Conservation (phyloP, 345 rosid genomes). For the Boechera divaricarpa region DNA sequence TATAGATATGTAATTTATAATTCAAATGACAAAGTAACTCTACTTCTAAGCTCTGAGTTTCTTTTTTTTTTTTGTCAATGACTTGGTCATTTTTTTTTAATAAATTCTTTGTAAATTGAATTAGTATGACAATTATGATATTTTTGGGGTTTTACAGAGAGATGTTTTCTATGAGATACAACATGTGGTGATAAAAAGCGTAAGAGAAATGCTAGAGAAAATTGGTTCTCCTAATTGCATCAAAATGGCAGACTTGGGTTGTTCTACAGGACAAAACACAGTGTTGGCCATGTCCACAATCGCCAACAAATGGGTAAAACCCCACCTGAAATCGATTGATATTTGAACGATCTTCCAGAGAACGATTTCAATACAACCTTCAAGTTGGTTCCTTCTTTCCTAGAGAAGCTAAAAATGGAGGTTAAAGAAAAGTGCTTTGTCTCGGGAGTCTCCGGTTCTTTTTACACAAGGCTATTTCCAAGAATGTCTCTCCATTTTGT, state of each 20-base stretch:
- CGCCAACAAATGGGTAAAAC: background rate
- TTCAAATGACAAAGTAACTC: no score
- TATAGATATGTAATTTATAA: background rate
- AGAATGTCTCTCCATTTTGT: slow-evolving; percentile 42
- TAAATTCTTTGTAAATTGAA: background rate
- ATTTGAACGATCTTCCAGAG: slow-evolving; percentile 33
- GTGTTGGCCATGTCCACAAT: slow-evolving; percentile 29
- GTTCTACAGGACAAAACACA: slow-evolving; percentile 53
- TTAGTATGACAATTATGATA: background rate
- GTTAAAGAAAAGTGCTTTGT: slow-evolving; percentile 32
- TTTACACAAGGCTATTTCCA: slow-evolving; percentile 43
- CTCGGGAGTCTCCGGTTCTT: slow-evolving; percentile 49
- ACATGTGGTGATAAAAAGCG: background rate
- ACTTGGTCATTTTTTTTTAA: background rate
- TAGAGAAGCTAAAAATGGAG: background rate
- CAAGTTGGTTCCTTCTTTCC: slow-evolving; percentile 18
- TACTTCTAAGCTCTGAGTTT: background rate
- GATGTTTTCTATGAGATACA: background rate
- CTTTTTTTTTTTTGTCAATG: background rate
- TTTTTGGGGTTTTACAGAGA: slow-evolving; percentile 12
- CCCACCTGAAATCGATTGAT: slow-evolving; percentile 36
- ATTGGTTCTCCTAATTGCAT: background rate
- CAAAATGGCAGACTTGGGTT: slow-evolving; percentile 52
- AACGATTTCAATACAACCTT: slow-evolving; percentile 51
- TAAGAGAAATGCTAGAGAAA: background rate